Evolutionary conservation across 2,329 filamentous ascomycete species (phyloP).

Genomic region (Pseudogymnoascus sp.): DNA sequence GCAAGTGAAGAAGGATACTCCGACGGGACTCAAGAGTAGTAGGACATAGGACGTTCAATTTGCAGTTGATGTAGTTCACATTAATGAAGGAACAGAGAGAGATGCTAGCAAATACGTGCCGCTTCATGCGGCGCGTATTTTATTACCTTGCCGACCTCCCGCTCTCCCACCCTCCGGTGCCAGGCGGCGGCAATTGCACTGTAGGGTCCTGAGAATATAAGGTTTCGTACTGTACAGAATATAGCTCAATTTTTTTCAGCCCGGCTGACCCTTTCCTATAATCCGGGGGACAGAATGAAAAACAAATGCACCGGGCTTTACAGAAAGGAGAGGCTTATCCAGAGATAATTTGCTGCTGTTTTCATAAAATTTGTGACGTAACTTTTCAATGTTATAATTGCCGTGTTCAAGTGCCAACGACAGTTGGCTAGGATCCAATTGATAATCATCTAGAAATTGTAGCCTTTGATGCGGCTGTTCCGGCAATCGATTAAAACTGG

Average conservation of each 20-base stretch:
- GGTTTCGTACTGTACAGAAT: neutral
- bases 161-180: neutral
- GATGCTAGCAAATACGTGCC: neutral
- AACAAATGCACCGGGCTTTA: neutral
- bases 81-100: neutral
- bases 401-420: no score
- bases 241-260: neutral
- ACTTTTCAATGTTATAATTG: neutral
- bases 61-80: neutral
- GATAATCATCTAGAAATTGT: no score
- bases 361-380: neutral
- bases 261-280: neutral
- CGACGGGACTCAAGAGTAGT: neutral
- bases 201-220: neutral
- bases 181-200: neutral
- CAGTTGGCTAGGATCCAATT: no score
- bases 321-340: neutral
- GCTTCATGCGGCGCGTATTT: neutral
- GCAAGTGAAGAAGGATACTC: neutral
- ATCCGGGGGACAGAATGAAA: neutral
- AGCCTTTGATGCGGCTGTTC: no score
- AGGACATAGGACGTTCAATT: neutral
- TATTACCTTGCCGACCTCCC: neutral
- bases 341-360: neutral
- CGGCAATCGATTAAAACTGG: no score